These are phyloP conservation scores for Neurospora sp. DNA, from an alignment of 495 filamentous ascomycete species.

Conservation along the genomic window DNA sequence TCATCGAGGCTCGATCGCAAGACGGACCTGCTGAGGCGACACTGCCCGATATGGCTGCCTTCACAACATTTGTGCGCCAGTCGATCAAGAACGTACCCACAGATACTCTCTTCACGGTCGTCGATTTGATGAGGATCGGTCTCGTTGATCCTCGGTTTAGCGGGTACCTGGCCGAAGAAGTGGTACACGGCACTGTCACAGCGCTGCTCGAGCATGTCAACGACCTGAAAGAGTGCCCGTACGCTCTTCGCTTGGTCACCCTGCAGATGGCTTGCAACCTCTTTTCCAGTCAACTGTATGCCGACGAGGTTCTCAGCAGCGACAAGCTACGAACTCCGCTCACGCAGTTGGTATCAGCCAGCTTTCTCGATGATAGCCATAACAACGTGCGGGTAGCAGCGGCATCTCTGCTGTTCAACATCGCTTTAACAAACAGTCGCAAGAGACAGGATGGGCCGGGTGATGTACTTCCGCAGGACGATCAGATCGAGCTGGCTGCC, in stretches of 20 bases:
- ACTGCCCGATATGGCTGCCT: constrained; percentile 47
- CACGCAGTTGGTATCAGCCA: constrained; percentile 39
- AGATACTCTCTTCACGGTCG: constrained; percentile 60
- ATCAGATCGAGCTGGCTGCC: constrained; percentile 70
- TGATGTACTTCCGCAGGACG: constrained; percentile 52
- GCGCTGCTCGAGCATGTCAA: constrained; percentile 53
- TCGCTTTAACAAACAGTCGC: constrained; percentile 59
- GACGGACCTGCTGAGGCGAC: constrained; percentile 47
- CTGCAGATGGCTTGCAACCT: constrained; percentile 52
- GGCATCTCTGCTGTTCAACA: constrained; percentile 72
- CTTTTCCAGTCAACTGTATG: constrained; percentile 52
- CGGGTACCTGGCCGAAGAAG: constrained; percentile 74
- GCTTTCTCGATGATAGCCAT: constrained; percentile 45
- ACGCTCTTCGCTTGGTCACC: constrained; percentile 73
- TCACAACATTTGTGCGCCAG: constrained; percentile 42
- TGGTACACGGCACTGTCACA: constrained; percentile 49
- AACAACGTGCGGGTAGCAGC: constrained; percentile 59
- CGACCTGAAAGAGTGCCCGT: constrained; percentile 45
- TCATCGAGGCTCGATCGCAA: constrained; percentile 46
- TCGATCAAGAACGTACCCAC: constrained; percentile 40
- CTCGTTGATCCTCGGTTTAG: constrained; percentile 77
- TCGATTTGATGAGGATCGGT: constrained; percentile 71
- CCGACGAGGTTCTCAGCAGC: constrained; percentile 28
- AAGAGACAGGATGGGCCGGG: constrained; percentile 45
- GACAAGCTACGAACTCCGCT: constrained; percentile 27